Evolutionary conservation across 306 rosid genomes (phyloP).

Genomic region (Castanea sativa): DNA sequence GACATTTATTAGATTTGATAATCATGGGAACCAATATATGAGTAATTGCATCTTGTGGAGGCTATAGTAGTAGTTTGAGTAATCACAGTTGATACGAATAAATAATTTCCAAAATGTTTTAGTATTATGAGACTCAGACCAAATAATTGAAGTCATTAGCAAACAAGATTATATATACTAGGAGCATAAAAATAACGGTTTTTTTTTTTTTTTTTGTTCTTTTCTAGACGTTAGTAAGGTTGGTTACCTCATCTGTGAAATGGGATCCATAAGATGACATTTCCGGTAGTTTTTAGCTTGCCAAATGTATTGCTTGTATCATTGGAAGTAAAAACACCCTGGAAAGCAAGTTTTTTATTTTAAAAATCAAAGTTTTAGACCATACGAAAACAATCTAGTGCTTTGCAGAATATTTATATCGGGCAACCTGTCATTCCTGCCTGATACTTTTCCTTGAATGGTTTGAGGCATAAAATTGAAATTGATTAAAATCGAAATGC

Average conservation of each 20-base stretch:
- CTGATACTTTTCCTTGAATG: no score
- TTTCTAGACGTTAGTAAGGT: background rate
- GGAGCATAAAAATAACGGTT: background rate
- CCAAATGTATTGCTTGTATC: no score
- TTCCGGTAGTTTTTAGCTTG: background rate
- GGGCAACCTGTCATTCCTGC: no score
- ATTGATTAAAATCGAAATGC: background rate
- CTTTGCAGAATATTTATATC: background rate
- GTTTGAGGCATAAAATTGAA: background rate
- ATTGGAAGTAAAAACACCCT: background rate
- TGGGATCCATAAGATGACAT: background rate
- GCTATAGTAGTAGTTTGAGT: no score
- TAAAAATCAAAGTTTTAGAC: background rate
- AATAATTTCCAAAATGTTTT: background rate
- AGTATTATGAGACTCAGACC: background rate
- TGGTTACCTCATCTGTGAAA: background rate
- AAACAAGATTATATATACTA: background rate
- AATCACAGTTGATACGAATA: background rate
- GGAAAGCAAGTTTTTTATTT: background rate
- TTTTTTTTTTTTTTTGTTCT: background rate
- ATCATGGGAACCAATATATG: no score
- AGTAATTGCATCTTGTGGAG: no score
- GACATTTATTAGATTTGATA: no score
- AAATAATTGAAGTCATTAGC: no score
- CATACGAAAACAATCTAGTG: background rate